Percentiles rank a stretch among this genome's conserved stretches.
phyloP scores from a whole-genome alignment of 148 eudicot species.

The Arbutus unedo region DNA sequence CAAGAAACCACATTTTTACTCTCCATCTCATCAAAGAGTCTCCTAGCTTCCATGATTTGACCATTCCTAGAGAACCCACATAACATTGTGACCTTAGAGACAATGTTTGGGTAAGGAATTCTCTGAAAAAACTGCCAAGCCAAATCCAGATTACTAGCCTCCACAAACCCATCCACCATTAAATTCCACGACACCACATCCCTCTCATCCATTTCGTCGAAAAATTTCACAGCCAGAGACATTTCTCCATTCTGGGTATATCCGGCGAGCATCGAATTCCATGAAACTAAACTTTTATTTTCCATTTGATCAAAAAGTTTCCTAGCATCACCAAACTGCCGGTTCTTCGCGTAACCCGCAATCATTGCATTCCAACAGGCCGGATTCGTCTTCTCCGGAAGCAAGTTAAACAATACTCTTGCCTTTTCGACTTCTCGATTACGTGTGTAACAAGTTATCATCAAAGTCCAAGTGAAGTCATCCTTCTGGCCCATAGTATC shows the following conservation, averaged over 20 bases:
- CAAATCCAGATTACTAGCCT: constrained; percentile 9
- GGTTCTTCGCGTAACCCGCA: constrained; percentile 29
- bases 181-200: constrained; percentile 39
- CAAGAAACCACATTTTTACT: constrained; percentile 37
- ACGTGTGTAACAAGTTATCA: constrained; percentile 20
- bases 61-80: constrained; percentile 23
- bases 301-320: constrained; percentile 40
- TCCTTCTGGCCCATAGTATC: constrained; percentile 27
- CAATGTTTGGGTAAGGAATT: constrained; percentile 29
- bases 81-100: constrained; percentile 36
- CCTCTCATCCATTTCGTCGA: constrained; percentile 26
- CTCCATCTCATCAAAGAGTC: constrained; percentile 19
- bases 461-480: constrained; percentile 16
- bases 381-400: constrained; percentile 25
- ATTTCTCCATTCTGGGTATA: constrained; percentile 44
- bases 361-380: constrained; percentile 31
- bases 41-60: constrained; percentile 13
- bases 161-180: constrained; percentile 19
- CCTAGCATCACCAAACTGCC: constrained; percentile 38
- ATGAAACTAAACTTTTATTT: constrained; percentile 38
- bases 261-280: constrained; percentile 58
- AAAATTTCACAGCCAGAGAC: constrained; percentile 33
- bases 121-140: constrained; percentile 37
- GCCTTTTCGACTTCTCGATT: constrained; percentile 19
- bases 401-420: constrained; percentile 34